These are phyloP conservation scores for Phanerodontia chrysosporium DNA, from an alignment of 768 basidiomycete genomes.

Conservation along the genomic window DNA sequence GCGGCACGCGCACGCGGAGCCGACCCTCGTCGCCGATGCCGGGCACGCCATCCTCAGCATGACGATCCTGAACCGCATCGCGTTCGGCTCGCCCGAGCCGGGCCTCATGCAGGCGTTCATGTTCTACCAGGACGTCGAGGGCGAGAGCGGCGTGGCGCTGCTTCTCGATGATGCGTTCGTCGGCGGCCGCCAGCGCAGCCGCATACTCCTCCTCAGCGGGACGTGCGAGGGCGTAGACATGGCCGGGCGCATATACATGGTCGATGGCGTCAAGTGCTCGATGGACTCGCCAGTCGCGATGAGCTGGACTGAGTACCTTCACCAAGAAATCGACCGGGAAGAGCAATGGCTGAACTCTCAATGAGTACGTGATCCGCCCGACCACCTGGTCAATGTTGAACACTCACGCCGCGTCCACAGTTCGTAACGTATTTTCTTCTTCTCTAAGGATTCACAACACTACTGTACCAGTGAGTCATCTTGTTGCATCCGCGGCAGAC, in stretches of 20 bases:
- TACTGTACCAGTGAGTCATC: too few species aligned
- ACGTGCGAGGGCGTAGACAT: not conserved
- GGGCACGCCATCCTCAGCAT: not conserved
- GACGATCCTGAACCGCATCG: not conserved
- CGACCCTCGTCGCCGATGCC: not conserved
- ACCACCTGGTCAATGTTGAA: too few species aligned
- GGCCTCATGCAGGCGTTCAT: not conserved
- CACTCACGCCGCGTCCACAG: too few species aligned
- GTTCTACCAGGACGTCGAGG: not conserved
- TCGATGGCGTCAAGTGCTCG: slow-evolving; percentile 2
- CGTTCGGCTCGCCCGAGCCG: not conserved
- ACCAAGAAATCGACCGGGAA: slow-evolving; percentile 5
- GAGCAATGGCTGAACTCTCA: not conserved
- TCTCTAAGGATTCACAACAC: too few species aligned
- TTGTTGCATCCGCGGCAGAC: too few species aligned
- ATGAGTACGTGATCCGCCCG: too few species aligned
- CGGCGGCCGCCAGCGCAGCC: slow-evolving; percentile 10
- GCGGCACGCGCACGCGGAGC: not conserved
- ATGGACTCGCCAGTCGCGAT: slow-evolving; percentile 1
- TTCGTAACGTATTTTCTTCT: too few species aligned
- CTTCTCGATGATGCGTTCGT: slow-evolving; percentile 10
- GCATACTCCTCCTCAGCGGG: slow-evolving; percentile 4
- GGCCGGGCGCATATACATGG: slow-evolving; percentile 5
- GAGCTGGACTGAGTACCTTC: slow-evolving; percentile 7
- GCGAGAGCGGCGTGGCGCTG: not conserved